Evolutionary conservation across 805 yeast species (phyloP).

Genomic region (Candida lessepsii): DNA sequence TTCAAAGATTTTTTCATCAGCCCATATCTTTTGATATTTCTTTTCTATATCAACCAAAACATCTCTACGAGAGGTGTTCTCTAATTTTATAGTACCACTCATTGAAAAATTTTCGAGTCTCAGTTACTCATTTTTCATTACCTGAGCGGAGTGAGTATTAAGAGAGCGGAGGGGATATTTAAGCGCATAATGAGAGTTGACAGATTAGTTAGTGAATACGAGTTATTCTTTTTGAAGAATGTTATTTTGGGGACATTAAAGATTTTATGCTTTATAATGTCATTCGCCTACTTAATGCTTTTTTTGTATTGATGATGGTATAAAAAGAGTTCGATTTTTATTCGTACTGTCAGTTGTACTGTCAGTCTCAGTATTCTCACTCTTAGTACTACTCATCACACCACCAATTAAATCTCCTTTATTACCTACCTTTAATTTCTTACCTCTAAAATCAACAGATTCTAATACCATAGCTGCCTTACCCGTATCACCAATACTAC

Average conservation of each 20-base stretch:
- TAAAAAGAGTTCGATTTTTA: neutral
- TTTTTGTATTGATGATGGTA: conserved; percentile 11
- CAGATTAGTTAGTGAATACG: no score
- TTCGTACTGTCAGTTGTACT: neutral
- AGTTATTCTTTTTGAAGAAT: no score
- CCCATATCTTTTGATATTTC: conserved; percentile 85
- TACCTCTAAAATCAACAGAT: conserved; percentile 5
- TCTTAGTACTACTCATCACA: no score
- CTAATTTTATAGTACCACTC: conserved; percentile 43
- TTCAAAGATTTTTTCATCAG: conserved; percentile 81
- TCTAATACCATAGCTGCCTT: conserved; percentile 12
- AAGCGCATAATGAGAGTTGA: no score
- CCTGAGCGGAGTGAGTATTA: neutral
- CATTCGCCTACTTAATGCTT: neutral
- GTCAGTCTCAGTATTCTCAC: neutral
- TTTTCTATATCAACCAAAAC: conserved; percentile 84
- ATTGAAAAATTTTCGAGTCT: conserved; percentile 16
- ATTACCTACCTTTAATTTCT: conserved; percentile 5
- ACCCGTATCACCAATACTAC: conserved; percentile 10
- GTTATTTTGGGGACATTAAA: no score
- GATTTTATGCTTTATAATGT: no score
- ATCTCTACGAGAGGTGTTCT: conserved; percentile 91
- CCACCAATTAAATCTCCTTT: conserved; percentile 2
- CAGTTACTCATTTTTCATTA: neutral
- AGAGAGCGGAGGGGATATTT: no score